A percentile compares a stretch with the other conserved stretches of the same genome.
Evolutionary conservation across 371 early-diverging fungal species (phyloP).

Genomic region (Mortierella sp.): DNA sequence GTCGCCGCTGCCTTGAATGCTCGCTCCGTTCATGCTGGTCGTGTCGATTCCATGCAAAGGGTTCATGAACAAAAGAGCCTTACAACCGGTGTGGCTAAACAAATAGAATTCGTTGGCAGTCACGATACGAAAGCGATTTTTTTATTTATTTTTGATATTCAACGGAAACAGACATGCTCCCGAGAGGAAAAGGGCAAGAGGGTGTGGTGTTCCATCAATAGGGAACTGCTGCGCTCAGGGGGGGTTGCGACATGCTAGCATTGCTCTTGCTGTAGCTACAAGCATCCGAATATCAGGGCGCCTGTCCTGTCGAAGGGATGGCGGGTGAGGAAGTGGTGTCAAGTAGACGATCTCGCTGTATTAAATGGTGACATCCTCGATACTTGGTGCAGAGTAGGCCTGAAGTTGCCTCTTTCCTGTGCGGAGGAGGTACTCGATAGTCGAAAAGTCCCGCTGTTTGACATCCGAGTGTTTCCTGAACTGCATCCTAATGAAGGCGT

Average conservation of each 20-base stretch:
- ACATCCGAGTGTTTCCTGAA: constrained; percentile 67
- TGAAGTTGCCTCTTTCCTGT: constrained; percentile 69
- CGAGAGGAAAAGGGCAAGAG: neutral
- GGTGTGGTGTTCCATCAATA: neutral
- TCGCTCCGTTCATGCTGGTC: neutral
- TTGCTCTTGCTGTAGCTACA: neutral
- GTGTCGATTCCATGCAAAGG: neutral
- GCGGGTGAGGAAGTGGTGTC: neutral
- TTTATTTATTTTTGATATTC: no score
- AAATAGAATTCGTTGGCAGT: neutral
- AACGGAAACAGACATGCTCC: no score
- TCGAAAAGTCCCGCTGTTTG: constrained; percentile 69
- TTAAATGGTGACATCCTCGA: constrained; percentile 70
- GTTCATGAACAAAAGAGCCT: neutral
- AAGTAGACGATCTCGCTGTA: neutral
- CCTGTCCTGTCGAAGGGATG: neutral
- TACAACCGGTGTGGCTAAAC: no score
- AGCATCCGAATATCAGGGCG: neutral
- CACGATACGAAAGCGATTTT: neutral
- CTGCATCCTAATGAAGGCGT: constrained; percentile 71
- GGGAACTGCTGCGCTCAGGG: neutral
- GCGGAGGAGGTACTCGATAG: constrained; percentile 75
- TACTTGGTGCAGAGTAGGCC: constrained; percentile 67
- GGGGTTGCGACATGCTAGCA: neutral
- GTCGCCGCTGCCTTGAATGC: no score